Evolutionary conservation across 768 basidiomycete species (phyloP).

Genomic region (Auriscalpium microsporum): DNA sequence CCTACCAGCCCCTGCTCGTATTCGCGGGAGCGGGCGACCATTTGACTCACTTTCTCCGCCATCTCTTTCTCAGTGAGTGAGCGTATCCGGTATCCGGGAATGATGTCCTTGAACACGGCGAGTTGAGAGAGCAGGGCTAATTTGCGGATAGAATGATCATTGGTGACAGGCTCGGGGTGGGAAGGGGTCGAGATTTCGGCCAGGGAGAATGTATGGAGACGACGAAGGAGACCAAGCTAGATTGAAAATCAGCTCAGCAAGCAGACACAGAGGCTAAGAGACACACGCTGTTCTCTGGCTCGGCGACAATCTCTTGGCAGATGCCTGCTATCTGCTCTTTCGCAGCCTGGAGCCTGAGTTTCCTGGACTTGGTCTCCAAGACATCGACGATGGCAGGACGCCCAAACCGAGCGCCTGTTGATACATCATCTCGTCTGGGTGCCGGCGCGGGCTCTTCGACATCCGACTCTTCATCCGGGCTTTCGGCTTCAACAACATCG

Average conservation of each 20-base stretch:
- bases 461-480: constrained; percentile 28
- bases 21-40: constrained; percentile 82
- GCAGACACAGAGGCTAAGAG: constrained; percentile 3
- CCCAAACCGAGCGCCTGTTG: constrained; percentile 85
- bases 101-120: constrained; percentile 91
- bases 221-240: constrained; percentile 81
- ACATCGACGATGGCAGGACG: constrained; percentile 70
- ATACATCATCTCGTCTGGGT: constrained; percentile 52
- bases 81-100: constrained; percentile 94
- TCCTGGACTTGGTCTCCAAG: constrained; percentile 56
- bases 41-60: constrained; percentile 88
- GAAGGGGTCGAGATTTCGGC: constrained; percentile 61
- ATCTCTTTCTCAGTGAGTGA: constrained; percentile 85
- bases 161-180: constrained; percentile 60
- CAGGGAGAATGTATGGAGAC: constrained; percentile 84
- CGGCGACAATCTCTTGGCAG: constrained; percentile 89
- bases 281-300: constrained; percentile 91
- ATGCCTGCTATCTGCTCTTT: constrained; percentile 92
- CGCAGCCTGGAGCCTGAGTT: constrained; percentile 60
- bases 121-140: constrained; percentile 85
- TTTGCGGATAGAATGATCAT: constrained; percentile 79
- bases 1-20: constrained; percentile 91
- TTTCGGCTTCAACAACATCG: constrained; percentile 23
- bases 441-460: constrained; percentile 18
- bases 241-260: constrained; percentile 1